phyloP scores from a whole-genome alignment of 352 stramenopile species.

The Phytopythium cucurbitacearum region DNA sequence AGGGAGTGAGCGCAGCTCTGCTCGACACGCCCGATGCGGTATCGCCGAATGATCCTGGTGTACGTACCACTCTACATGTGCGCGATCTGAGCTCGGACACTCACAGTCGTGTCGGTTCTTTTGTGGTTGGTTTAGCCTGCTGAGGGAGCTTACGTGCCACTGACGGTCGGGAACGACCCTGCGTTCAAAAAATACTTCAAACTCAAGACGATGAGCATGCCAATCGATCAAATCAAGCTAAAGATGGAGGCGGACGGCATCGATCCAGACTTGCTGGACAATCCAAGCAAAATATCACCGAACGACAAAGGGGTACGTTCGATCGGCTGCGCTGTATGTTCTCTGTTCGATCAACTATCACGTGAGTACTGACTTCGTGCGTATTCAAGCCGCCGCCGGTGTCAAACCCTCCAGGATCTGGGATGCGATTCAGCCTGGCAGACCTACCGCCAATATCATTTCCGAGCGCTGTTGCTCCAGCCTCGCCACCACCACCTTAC shows the following conservation, averaged over 20 bases:
- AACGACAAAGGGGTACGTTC: constrained; percentile 72
- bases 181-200: constrained; percentile 87
- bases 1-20: constrained; percentile 55
- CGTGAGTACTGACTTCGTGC: background rate
- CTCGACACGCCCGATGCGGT: constrained; percentile 67
- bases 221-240: constrained; percentile 76
- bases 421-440: constrained; percentile 2
- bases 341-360: no score
- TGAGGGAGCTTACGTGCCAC: constrained; percentile 57
- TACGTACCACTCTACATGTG: constrained; percentile 22
- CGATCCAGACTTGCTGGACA: constrained; percentile 60
- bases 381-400: background rate
- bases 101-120: constrained; percentile 1
- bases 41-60: constrained; percentile 73
- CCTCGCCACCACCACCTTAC: constrained; percentile 32
- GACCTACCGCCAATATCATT: constrained; percentile 4
- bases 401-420: no score
- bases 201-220: constrained; percentile 81
- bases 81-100: background rate
- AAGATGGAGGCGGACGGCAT: constrained; percentile 85
- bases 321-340: no score
- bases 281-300: constrained; percentile 56
- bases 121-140: constrained; percentile 29
- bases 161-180: constrained; percentile 74
- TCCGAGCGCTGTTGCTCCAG: background rate